Conservation (phyloP, 345 rosid species). For the Salix viminalis region DNA sequence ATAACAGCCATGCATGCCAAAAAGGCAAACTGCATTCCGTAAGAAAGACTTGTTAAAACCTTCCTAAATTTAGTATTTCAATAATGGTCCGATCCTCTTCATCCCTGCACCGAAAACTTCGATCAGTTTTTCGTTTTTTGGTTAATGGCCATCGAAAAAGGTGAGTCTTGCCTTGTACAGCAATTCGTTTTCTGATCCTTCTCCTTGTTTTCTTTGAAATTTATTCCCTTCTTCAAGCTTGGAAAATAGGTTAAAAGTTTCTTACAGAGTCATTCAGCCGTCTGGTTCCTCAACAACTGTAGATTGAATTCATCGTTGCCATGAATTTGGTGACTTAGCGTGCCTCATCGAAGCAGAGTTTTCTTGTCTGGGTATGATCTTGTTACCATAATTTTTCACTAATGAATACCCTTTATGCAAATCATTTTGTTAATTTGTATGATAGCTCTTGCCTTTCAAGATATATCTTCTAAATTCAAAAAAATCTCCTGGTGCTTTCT, state of each 20-base stretch:
- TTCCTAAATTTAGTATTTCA: constrained; percentile 18
- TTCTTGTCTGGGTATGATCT: neutral
- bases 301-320: constrained; percentile 3
- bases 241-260: neutral
- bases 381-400: neutral
- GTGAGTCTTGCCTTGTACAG: constrained; percentile 2
- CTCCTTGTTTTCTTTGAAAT: neutral
- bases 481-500: neutral
- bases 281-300: constrained; percentile 1
- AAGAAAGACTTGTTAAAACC: constrained; percentile 16
- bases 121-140: constrained; percentile 23
- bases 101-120: constrained; percentile 28
- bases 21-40: neutral
- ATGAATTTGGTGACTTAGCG: neutral
- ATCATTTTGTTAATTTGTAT: neutral
- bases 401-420: neutral
- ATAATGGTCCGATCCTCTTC: neutral
- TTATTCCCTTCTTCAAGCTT: neutral
- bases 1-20: neutral
- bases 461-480: neutral
- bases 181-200: constrained; percentile 8
- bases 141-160: constrained; percentile 13
- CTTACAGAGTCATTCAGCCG: neutral
- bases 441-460: neutral
- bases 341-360: neutral